Conservation (phyloP, 192 early-diverging fungal genomes). For the Coemansia sp. region DNA sequence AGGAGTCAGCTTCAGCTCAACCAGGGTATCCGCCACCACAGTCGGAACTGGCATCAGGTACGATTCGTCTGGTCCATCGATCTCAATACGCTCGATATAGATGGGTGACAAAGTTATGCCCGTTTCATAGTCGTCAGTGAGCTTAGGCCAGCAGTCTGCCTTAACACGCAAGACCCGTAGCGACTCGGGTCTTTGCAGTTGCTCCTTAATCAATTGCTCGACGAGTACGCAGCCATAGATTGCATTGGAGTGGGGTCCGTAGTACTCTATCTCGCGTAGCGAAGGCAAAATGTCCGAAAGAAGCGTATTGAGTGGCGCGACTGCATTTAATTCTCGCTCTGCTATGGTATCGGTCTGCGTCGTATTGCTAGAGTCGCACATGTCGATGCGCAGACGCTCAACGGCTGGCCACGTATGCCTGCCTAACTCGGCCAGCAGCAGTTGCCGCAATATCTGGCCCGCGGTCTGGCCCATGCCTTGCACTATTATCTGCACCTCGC, state of each 20-base stretch:
- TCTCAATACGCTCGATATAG: neutral
- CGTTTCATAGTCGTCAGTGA: neutral
- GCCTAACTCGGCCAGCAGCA: neutral
- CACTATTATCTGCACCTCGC: constrained; percentile 6
- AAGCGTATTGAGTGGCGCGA: no score
- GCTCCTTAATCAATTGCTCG: constrained; percentile 20
- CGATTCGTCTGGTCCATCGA: neutral
- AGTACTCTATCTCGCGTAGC: constrained; percentile 14
- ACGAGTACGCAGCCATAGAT: neutral
- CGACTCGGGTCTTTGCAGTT: neutral
- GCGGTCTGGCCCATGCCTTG: constrained; percentile 1
- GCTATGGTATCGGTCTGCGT: neutral
- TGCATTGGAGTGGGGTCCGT: neutral
- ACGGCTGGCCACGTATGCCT: neutral
- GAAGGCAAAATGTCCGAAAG: constrained; percentile 7
- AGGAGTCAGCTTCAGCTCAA: neutral
- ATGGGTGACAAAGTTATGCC: neutral
- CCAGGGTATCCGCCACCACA: neutral
- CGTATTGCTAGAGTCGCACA: neutral
- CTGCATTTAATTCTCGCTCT: no score
- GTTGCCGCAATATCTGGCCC: neutral
- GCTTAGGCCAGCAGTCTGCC: constrained; percentile 1
- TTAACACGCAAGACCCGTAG: neutral
- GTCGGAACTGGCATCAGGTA: neutral
- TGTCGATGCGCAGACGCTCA: neutral